Percentiles rank a stretch among this genome's conserved stretches.
Evolutionary conservation across 306 rosid genomes (phyloP).

Genomic region (Lagenaria siceraria): DNA sequence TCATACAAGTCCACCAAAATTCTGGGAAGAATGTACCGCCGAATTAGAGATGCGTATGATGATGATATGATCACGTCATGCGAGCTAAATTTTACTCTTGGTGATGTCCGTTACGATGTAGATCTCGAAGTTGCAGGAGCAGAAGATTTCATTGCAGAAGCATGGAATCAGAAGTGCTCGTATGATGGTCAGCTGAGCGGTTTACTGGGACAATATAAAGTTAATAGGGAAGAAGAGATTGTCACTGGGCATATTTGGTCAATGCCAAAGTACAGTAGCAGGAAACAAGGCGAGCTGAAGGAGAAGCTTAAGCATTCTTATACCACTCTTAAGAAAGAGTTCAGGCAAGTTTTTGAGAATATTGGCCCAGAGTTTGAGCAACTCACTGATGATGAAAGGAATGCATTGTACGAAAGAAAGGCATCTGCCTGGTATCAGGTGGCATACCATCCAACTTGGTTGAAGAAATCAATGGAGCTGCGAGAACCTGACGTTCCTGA

Average conservation of each 20-base stretch:
- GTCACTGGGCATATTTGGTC: constrained; percentile 92
- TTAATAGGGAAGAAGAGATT: constrained; percentile 71
- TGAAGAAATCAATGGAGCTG: constrained; percentile 29
- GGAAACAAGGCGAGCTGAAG: constrained; percentile 85
- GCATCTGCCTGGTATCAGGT: constrained; percentile 89
- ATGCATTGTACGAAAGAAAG: constrained; percentile 50
- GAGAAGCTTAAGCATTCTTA: constrained; percentile 87
- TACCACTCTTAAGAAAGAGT: constrained; percentile 60
- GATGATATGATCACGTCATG: constrained; percentile 30
- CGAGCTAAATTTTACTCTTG: constrained; percentile 12
- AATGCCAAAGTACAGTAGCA: constrained; percentile 70
- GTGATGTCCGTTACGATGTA: constrained; percentile 40
- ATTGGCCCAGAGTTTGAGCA: constrained; percentile 26
- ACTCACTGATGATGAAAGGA: constrained; percentile 50
- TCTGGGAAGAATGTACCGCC: constrained; percentile 65
- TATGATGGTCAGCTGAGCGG: constrained; percentile 61
- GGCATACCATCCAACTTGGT: constrained; percentile 71
- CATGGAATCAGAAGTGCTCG: constrained; percentile 59
- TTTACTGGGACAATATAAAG: constrained; percentile 63
- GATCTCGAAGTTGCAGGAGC: constrained; percentile 50
- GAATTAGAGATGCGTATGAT: constrained; percentile 41
- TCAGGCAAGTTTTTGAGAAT: constrained; percentile 54
- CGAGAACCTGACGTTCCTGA: constrained; percentile 26
- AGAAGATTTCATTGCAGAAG: constrained; percentile 44
- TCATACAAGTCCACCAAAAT: constrained; percentile 64